Base-by-base conservation (phyloP, 2,329 filamentous ascomycete species). In the Exophiala calicioides region DNA sequence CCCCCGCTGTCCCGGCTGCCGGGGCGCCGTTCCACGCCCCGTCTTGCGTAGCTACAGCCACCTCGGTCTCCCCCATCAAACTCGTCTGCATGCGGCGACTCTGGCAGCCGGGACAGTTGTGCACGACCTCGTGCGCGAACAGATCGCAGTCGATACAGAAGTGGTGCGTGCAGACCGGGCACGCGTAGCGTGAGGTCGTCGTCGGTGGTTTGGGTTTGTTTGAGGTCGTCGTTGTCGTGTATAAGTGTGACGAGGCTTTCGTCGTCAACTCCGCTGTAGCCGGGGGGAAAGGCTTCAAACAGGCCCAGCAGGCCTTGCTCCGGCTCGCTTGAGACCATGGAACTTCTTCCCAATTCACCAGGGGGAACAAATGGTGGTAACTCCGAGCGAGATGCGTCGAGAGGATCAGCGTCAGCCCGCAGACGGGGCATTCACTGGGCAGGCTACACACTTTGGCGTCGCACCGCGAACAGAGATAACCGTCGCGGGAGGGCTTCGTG, bases 131-230 rank as follows among this genome's bases (percentile, higher is more conserved):
- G 65, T 98, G 93, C 18, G 88, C 86, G 70, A 93, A 96, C 18
- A 96, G 82, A 66, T 98, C 93, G 66, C 93, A 98, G 66, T 98
- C 93, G 56, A 98, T 94, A 73, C 93, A 98, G 65, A 97, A 98
- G 69, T 97, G 91, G 50, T 87, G 84, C 3, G 78, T 70, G 67
- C 93, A 98, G n/a, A 85, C 83, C 58, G 85, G 80, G 65, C 93
- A 98, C 49, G 87, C 88, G 65, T 98, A 98, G 40, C 58, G 40
- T 29, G 93, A 75, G 31, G 44, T 54, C 26, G 47, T 31, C 10
- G 39, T 15, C 8, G 39, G n/a, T 8, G 30, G 31, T 21, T 34
- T 36, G n/a, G n/a, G n/a, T n/a, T n/a, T n/a, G n/a, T n/a, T n/a
- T n/a, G 26, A 18, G 27, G 30, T 16, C 60, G 56, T 57, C 59